Percentiles rank a stretch among this genome's conserved stretches.
Conservation (phyloP, 441 rosid genomes). For the Flueggea neowawraea region DNA sequence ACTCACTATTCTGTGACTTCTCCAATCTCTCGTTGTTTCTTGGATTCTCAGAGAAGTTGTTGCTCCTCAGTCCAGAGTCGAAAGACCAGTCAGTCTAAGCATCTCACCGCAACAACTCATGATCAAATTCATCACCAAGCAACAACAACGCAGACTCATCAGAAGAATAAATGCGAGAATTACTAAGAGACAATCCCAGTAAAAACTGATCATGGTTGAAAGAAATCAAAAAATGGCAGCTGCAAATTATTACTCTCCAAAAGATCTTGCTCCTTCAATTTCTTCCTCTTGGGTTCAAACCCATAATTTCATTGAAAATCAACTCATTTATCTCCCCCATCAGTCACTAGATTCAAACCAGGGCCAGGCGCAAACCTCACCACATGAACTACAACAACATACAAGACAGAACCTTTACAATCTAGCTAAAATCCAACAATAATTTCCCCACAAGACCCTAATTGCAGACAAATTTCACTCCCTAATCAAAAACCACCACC, state of each 20-base stretch:
- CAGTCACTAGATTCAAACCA: constrained; percentile 30
- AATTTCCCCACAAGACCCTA: constrained; percentile 41
- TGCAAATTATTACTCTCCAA: constrained; percentile 64
- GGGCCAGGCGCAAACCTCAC: constrained; percentile 63
- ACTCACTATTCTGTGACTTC: too few species aligned
- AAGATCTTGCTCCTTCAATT: constrained; percentile 70
- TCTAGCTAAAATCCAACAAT: neutral
- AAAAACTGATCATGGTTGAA: constrained; percentile 68
- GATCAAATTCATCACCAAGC: too few species aligned
- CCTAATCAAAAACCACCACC: constrained; percentile 73
- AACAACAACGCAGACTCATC: too few species aligned
- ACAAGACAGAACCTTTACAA: neutral
- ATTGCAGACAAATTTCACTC: constrained; percentile 50
- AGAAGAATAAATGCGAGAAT: constrained; percentile 28
- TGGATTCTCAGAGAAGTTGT: too few species aligned
- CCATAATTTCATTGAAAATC: constrained; percentile 64
- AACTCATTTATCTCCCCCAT: constrained; percentile 49
- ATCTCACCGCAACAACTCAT: too few species aligned
- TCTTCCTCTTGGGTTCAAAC: constrained; percentile 55
- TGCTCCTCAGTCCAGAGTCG: too few species aligned
- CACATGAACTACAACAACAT: constrained; percentile 57
- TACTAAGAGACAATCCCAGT: constrained; percentile 76
- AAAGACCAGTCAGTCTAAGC: too few species aligned
- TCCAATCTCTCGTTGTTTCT: too few species aligned
- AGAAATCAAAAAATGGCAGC: constrained; percentile 69